Percentiles rank a stretch among this genome's conserved stretches.
These are phyloP conservation scores for Karstenula rhodostoma DNA, from an alignment of 2,329 filamentous ascomycete genomes.

Conservation along the genomic window DNA sequence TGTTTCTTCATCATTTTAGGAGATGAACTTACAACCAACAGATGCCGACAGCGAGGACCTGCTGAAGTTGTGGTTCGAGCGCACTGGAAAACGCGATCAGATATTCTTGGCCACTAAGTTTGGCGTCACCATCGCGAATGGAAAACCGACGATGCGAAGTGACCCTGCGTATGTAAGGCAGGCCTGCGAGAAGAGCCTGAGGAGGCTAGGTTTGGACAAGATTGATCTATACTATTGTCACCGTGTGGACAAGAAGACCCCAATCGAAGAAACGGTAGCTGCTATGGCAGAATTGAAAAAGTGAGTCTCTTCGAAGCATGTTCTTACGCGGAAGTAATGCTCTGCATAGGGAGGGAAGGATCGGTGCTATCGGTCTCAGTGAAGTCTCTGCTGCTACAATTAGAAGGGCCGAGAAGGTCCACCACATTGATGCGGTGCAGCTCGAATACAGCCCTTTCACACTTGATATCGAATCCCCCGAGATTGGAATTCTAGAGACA, in stretches of 20 bases:
- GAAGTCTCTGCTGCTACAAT: slow-evolving; percentile 54
- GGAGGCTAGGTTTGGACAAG: slow-evolving; percentile 41
- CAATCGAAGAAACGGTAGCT: slow-evolving; percentile 56
- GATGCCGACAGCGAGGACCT: slow-evolving; percentile 13
- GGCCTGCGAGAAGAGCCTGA: slow-evolving; percentile 47
- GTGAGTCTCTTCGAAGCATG: not conserved
- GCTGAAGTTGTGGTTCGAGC: slow-evolving; percentile 15
- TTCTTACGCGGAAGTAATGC: not conserved
- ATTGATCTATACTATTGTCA: slow-evolving; percentile 54
- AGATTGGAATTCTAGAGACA: slow-evolving; percentile 38
- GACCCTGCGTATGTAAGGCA: slow-evolving; percentile 47
- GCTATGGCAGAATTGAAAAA: slow-evolving; percentile 48
- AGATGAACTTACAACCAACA: not conserved
- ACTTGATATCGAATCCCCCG: slow-evolving; percentile 51
- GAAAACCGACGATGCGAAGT: slow-evolving; percentile 32
- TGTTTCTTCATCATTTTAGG: not conserved
- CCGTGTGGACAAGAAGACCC: slow-evolving; percentile 50
- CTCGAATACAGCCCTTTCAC: slow-evolving; percentile 59
- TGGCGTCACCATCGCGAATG: slow-evolving; percentile 9
- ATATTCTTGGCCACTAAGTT: slow-evolving; percentile 30
- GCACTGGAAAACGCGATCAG: slow-evolving; percentile 21
- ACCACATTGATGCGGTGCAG: slow-evolving; percentile 56
- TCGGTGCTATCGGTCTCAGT: slow-evolving; percentile 53
- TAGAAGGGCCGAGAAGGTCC: slow-evolving; percentile 55
- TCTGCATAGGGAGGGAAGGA: slow-evolving; percentile 51